Base-by-base conservation (phyloP, 768 basidiomycete species). In the Tricholoma hemisulphureum region DNA sequence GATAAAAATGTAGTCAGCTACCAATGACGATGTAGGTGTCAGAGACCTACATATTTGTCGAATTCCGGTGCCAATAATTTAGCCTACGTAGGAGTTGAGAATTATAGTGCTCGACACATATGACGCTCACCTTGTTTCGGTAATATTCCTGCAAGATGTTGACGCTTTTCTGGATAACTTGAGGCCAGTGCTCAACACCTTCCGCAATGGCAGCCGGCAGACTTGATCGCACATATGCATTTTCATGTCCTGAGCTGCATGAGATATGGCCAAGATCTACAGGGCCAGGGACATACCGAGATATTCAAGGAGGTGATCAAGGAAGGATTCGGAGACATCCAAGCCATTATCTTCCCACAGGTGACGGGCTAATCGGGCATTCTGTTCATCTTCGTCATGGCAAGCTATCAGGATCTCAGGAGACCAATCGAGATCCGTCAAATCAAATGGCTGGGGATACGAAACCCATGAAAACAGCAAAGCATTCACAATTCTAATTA, bases 281-380 rank as follows among this genome's bases (percentile, higher is more conserved):
- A 18, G 28, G 20, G 31, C 13, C 2, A 8, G 11, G n/a, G 29
- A 65, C 80, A 46, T 68, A 93, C 95, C 88, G 16, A 98, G 78
- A 64, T 85, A 91, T 0, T 68, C 69, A 10, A 91, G 66, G 11
- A 98, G 74, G 45, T 79, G 77, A 0, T 70, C 67, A 0, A 93
- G 69, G 71, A 85, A 82, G 6, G 70, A 70, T 61, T 93, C 91
- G 0, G 89, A 84, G 9, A 95, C 84, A 65, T 97, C 93, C 34
- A 98, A 71, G 4, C 93, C 95, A 61, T 98, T 98, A 61, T 98
- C 97, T 55, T 97, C 96, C 95, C 95, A 98, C 9, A 92, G 73
- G 60, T 87, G 85, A 21, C 76, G 75, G 14, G 95, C 95, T 37
- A 98, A 75, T 51, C 88, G 79, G 0, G 86, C 86, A 63, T 95